Base-by-base conservation (phyloP, 768 basidiomycete genomes). In the Suillus clintonianus region DNA sequence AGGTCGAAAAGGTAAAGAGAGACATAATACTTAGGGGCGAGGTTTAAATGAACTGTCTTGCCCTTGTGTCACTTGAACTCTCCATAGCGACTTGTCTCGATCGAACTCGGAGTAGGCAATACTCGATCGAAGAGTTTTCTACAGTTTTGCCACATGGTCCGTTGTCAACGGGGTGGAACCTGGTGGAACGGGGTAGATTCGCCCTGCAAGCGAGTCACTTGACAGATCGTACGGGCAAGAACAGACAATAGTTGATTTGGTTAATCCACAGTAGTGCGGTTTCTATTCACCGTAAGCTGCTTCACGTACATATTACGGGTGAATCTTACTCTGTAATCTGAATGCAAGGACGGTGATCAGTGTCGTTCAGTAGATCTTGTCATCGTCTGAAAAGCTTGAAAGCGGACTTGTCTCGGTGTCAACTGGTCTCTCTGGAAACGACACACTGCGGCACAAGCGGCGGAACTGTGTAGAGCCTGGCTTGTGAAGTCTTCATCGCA, bases 1-100 rank as follows among this genome's bases (percentile, higher is more conserved):
- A 66, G 70, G 71, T 63, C 64, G 64, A 55, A 61, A 65, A 60
- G 13, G 59, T 17, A 39, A 65, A 36, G 32, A 45, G 34, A 24
- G 56, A 17, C 19, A 6, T 57, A 24, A 39, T 42, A 34, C 34
- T 24, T 59, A 60, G 48, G 54, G 65, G 30, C 27, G 15, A 9
- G 27, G 47, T 41, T 65, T 65, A 65, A 51, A 64, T 65, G 39
- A 32, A 63, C 19, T 41, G 39, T 57, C 17, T 64, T 24, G 57
- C 47, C 34, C 27, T 30, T 41, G 57, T 51, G 36, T 51, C 48
- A 65, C 5, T 34, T 14, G 37, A 45, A 60, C 64, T 65, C 53
- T 41, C 58, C 66, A 68, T 58, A 59, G 60, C 65, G 61, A 67
- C 64, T 54, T 32, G 64, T 32, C 32, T 34, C 53, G 14, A 61